Conservation (phyloP, 2,329 filamentous ascomycete genomes). For the Aspergillus amoenus region DNA sequence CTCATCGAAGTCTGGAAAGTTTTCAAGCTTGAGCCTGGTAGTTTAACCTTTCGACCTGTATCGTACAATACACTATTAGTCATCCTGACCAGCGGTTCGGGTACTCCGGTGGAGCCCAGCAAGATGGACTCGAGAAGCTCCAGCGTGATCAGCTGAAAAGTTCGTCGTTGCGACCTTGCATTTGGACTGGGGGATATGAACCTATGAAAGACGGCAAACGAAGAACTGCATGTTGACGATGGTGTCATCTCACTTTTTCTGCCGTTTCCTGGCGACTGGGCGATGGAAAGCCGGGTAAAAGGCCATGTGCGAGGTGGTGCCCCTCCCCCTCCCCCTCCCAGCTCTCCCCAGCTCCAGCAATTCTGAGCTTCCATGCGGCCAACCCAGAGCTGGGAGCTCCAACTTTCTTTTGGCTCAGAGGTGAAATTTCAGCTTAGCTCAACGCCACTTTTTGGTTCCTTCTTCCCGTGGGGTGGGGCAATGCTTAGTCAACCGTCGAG, state of each 20-base stretch:
- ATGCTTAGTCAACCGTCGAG: conserved; percentile 14
- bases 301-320: neutral
- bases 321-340: conserved; percentile 6
- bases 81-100: conserved; percentile 16
- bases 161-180: conserved; percentile 7
- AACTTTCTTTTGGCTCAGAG: conserved; percentile 15
- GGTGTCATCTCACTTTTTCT: conserved; percentile 4
- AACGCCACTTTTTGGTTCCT: conserved; percentile 25
- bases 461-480: conserved; percentile 20
- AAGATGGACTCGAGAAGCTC: conserved; percentile 12
- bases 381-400: conserved; percentile 15
- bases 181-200: neutral
- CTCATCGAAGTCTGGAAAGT: neutral
- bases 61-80: conserved; percentile 11
- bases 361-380: conserved; percentile 19
- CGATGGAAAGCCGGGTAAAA: neutral
- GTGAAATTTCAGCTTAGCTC: conserved; percentile 20
- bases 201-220: neutral
- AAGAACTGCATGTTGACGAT: neutral
- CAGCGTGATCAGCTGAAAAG: conserved; percentile 10
- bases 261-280: no score
- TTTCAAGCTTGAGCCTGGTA: neutral
- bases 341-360: conserved; percentile 20
- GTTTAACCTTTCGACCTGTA: neutral
- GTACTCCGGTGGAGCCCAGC: conserved; percentile 14